These are phyloP conservation scores for Paramarasmius palmivorus DNA, from an alignment of 1,284 basidiomycete species.

Conservation along the genomic window DNA sequence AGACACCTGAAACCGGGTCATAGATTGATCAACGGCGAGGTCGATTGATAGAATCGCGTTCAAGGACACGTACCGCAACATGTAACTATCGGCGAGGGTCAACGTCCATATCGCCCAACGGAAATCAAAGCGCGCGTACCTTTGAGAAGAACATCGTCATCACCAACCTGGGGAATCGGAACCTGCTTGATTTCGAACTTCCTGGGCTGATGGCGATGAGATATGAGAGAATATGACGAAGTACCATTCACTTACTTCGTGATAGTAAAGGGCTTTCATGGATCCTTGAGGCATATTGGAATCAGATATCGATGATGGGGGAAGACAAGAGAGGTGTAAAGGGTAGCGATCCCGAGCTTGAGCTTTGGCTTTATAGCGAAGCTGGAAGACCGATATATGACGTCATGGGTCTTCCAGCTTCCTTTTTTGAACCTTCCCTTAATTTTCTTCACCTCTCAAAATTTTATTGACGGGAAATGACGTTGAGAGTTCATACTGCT, in stretches of 20 bases:
- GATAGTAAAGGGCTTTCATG: constrained; percentile 44
- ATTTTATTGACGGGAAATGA: no score
- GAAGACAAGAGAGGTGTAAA: not conserved
- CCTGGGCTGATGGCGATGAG: constrained; percentile 31
- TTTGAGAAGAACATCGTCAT: constrained; percentile 64
- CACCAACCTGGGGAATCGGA: constrained; percentile 53
- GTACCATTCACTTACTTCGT: constrained; percentile 25
- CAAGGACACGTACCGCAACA: not conserved
- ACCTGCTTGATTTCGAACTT: constrained; percentile 53
- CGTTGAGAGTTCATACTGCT: no score
- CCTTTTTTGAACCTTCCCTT: no score
- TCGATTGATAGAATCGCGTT: not conserved
- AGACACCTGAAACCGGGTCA: constrained; percentile 56
- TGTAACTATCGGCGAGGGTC: not conserved
- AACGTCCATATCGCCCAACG: not conserved
- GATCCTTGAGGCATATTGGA: constrained; percentile 40
- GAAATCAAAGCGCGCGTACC: constrained; percentile 29
- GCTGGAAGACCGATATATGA: no score
- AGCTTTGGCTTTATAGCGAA: not conserved
- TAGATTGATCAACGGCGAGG: not conserved
- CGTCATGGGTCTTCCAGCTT: no score
- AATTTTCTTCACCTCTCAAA: no score
- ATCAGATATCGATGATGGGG: not conserved
- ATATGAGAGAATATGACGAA: not conserved
- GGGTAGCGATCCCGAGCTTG: not conserved